A percentile compares a stretch with the other conserved stretches of the same genome.
Evolutionary conservation across 495 filamentous ascomycete species (phyloP).

Genomic region (Daldinia concentrica): DNA sequence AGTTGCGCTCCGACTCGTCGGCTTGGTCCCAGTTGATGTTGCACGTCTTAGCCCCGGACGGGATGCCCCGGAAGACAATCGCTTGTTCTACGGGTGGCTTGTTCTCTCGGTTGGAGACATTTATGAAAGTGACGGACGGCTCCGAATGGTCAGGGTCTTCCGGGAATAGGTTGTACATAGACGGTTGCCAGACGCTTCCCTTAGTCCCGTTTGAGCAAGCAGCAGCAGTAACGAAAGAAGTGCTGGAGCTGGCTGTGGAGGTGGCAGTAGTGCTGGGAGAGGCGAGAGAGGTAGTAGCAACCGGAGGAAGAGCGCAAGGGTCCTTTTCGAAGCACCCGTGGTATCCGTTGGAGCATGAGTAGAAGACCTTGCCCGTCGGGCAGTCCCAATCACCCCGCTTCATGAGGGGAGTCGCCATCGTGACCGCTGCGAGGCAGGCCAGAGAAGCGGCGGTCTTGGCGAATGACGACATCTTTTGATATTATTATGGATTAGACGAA

Average conservation of each 20-base stretch:
- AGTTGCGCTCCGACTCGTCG: slow-evolving; percentile 41
- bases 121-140: slow-evolving; percentile 41
- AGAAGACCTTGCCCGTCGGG: slow-evolving; percentile 22
- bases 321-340: slow-evolving; percentile 29
- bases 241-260: background rate
- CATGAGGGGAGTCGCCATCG: slow-evolving; percentile 17
- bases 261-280: background rate
- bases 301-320: slow-evolving; percentile 32
- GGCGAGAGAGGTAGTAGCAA: slow-evolving; percentile 1
- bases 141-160: slow-evolving; percentile 57
- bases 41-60: slow-evolving; percentile 44
- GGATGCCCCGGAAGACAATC: slow-evolving; percentile 46
- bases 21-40: slow-evolving; percentile 49
- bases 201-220: slow-evolving; percentile 57
- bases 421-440: slow-evolving; percentile 28
- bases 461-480: slow-evolving; percentile 30
- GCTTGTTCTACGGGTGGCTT: slow-evolving; percentile 46
- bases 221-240: background rate
- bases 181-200: slow-evolving; percentile 61
- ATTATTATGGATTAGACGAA: slow-evolving; percentile 15
- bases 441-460: slow-evolving; percentile 32
- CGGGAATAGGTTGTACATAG: slow-evolving; percentile 60
- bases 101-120: slow-evolving; percentile 42
- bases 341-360: slow-evolving; percentile 35
- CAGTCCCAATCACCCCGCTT: slow-evolving; percentile 25